Percentiles rank a stretch among this genome's conserved stretches.
Evolutionary conservation across 257 asterid genomes (phyloP).

Genomic region (Coffea eugenioides): DNA sequence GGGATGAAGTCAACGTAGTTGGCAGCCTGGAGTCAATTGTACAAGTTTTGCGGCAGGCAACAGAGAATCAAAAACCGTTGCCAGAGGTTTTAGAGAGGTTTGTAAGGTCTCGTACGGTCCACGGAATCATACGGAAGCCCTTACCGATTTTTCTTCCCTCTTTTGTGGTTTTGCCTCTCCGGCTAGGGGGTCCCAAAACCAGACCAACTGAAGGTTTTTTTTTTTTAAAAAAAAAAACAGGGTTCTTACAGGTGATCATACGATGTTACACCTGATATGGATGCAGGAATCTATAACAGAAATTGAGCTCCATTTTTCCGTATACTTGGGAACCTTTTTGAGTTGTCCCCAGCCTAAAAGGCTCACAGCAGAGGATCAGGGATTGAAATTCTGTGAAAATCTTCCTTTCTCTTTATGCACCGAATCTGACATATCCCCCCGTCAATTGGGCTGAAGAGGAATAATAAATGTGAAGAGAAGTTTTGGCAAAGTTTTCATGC

Average conservation of each 20-base stretch:
- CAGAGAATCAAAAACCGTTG: not conserved
- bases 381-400: not conserved
- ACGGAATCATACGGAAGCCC: not conserved
- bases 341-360: not conserved
- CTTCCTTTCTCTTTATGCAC: not conserved
- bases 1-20: constrained; percentile 6
- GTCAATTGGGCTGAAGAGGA: not conserved
- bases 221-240: too few species aligned
- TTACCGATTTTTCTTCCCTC: not conserved
- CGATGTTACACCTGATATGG: too few species aligned
- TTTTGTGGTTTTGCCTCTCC: not conserved
- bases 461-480: not conserved
- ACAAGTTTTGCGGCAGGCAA: not conserved
- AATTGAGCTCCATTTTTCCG: too few species aligned
- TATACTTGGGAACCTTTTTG: not conserved
- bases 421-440: not conserved
- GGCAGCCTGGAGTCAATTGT: not conserved
- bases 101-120: not conserved
- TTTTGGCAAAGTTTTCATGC: not conserved
- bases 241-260: too few species aligned
- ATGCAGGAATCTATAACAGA: too few species aligned
- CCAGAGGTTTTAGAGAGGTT: not conserved
- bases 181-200: too few species aligned
- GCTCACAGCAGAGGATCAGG: not conserved
- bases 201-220: too few species aligned